Base-by-base conservation (phyloP, 1,284 basidiomycete species). In the Takashimella koratensis region DNA sequence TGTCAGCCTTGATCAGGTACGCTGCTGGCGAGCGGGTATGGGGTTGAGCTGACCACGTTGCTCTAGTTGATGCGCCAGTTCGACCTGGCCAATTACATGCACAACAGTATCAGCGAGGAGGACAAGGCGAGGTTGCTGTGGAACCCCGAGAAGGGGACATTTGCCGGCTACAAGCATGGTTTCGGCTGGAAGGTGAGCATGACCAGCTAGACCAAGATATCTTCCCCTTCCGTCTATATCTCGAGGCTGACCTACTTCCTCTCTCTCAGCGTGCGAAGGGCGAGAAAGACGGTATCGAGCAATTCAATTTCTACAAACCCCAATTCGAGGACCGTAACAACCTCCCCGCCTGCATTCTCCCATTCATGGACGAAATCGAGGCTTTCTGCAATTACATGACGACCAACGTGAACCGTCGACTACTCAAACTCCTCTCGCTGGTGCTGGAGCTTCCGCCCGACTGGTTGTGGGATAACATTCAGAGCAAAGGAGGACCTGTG, bases 381-480 rank as follows among this genome's bases (percentile, higher is more conserved):
- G 68, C 63, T 4, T 78, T 78, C 55, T 67, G 67, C 12, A 56
- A 63, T 16, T 68, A 67, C 53, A 56, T 69, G 10, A 55, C 58
- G 25, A 49, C 58, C 22, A 66, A 62, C 2, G 66, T 71, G 51
- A 71, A 71, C 55, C 66, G 73, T 27, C 75, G 76, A 51, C 65
- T 78, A n/a, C 67, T 78, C n/a, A 63, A 62, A 10, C 70, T 78
- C 4, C 66, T 78, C 21, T 76, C 74, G 4, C 60, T 68, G 5
- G 74, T 78, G 2, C 67, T 78, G 21, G 76, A 78, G 60, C 67
- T 78, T 6, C 73, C 73, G 0, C 75, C 74, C 12, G 70, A 77
- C 45, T 75, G 71, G 45, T 69, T 78, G 11, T 78, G 76, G 76
- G 62, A 77, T 43, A 62, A 77, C 19, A 68, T 70, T 16, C 66